A percentile compares a stretch with the other conserved stretches of the same genome.
Evolutionary conservation across 805 yeast species (phyloP).

Genomic region (Zygoascus ofunaensis): DNA sequence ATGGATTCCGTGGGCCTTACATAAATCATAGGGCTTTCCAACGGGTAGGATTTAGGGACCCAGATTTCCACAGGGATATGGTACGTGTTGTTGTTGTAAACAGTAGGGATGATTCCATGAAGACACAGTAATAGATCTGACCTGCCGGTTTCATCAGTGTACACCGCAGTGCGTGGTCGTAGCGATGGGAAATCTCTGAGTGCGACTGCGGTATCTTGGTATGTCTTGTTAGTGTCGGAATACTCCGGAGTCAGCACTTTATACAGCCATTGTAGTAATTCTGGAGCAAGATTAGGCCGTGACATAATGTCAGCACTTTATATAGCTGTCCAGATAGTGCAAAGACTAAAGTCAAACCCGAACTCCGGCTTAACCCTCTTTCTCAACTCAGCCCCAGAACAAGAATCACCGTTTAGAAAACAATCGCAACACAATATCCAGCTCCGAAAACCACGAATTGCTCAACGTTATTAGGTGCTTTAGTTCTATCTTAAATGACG

Average conservation of each 20-base stretch:
- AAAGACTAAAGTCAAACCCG: too few relatives aligned
- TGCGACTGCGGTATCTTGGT: slow-evolving; percentile 51
- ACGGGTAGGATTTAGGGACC: slow-evolving; percentile 69
- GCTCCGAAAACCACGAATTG: too few relatives aligned
- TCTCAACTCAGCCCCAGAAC: too few relatives aligned
- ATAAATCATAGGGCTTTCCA: slow-evolving; percentile 55
- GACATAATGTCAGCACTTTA: too few relatives aligned
- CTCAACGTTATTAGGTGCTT: too few relatives aligned
- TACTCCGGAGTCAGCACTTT: slow-evolving; percentile 54
- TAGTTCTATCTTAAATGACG: too few relatives aligned
- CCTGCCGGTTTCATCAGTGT: slow-evolving; percentile 48
- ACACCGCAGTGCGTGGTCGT: slow-evolving; percentile 60
- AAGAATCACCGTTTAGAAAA: too few relatives aligned
- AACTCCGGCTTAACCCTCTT: too few relatives aligned
- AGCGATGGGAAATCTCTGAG: slow-evolving; percentile 45
- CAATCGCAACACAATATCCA: too few relatives aligned
- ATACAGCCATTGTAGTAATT: slow-evolving; percentile 49
- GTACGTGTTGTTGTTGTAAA: slow-evolving; percentile 25
- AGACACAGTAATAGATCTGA: slow-evolving; percentile 53
- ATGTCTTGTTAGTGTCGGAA: slow-evolving; percentile 44
- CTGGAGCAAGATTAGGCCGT: slow-evolving; percentile 31
- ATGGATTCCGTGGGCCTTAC: slow-evolving; percentile 45
- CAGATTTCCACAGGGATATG: slow-evolving; percentile 61
- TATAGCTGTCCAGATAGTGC: too few relatives aligned
- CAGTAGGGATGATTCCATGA: slow-evolving; percentile 45